Evolutionary conservation across 2,329 filamentous ascomycete genomes (phyloP), one percentile per base, ranked within the genome.

Genomic region (Cordyceps militaris): DNA sequence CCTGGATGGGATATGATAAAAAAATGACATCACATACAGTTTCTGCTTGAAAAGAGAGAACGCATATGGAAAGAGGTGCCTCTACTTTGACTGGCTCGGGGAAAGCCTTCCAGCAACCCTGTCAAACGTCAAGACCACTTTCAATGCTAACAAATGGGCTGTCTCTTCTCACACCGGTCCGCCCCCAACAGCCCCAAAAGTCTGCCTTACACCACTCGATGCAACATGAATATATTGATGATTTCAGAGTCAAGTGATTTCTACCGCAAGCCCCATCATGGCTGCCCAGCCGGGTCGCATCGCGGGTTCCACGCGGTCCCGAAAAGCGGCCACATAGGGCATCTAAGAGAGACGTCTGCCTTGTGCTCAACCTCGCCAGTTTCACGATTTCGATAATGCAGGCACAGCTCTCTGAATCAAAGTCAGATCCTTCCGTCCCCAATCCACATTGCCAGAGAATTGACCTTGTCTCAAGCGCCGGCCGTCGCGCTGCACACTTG

Each of bases 361-460:
- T 56, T 48, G 52, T 30, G 16, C 28, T 56, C 53, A 56, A 56
- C 53, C 53, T 56, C 44, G 53, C 32, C 43, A 21, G 53, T 56
- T 42, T 56, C 43, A 32, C 2, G 13, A 16, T 30, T 21, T 16
- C 14, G n/a, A 11, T 7, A 26, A 19, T 30, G 16, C 38, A 34
- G 44, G 1, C 36, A 23, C 8, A 43, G 11, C 10, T n/a, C 2
- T 26, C 6, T 7, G 38, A 49, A 23, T 36, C 19, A 5, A 19
- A 14, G 19, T 30, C 2, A 11, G 13, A 28, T 36, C 11, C 21
- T 4, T 16, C 3, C 11, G 1, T 3, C 16, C 9, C 16, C 32
- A 13, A 6, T 19, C 26, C 14, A n/a, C 14, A n/a, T 51, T 8
- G 14, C 5, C 4, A 19, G 48, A 38, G 11, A 5, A 13, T 16